Evolutionary conservation across 202 grass and related monocot species (phyloP).

Genomic region (Zoysia matrella): DNA sequence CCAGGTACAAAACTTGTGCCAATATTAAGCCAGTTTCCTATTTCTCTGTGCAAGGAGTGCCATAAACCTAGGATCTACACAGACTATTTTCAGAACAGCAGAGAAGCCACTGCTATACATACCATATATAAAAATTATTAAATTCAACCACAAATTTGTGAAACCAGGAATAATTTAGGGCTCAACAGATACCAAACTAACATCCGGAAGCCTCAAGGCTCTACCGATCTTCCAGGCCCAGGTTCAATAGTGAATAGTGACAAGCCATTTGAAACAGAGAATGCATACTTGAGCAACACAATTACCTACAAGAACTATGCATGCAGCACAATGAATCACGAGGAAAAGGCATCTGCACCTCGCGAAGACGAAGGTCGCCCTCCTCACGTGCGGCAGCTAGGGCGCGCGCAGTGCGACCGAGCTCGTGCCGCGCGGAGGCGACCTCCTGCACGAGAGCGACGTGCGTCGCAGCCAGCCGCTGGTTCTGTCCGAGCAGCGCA

Average conservation of each 20-base stretch:
- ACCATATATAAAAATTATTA: not conserved
- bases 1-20: not conserved
- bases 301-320: not conserved
- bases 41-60: not conserved
- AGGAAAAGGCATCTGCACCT: slow-evolving; percentile 53
- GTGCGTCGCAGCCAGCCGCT: slow-evolving; percentile 90
- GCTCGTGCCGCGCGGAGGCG: slow-evolving; percentile 69
- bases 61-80: not conserved
- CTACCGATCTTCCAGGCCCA: not conserved
- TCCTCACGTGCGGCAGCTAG: slow-evolving; percentile 65
- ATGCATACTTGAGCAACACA: slow-evolving; percentile 17
- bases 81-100: not conserved
- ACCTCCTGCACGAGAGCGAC: slow-evolving; percentile 96
- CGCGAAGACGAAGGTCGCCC: slow-evolving; percentile 72
- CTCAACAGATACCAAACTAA: slow-evolving; percentile 35
- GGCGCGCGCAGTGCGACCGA: slow-evolving; percentile 53
- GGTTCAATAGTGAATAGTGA: not conserved
- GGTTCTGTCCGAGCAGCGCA: slow-evolving; percentile 76
- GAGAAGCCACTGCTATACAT: not conserved
- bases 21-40: not conserved
- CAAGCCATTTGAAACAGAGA: not conserved
- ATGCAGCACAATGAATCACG: not conserved
- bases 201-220: not conserved
- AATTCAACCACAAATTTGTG: slow-evolving; percentile 11
- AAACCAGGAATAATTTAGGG: not conserved